Base-by-base conservation (phyloP, 2,329 filamentous ascomycete genomes). In the Parastagonospora nodorum region DNA sequence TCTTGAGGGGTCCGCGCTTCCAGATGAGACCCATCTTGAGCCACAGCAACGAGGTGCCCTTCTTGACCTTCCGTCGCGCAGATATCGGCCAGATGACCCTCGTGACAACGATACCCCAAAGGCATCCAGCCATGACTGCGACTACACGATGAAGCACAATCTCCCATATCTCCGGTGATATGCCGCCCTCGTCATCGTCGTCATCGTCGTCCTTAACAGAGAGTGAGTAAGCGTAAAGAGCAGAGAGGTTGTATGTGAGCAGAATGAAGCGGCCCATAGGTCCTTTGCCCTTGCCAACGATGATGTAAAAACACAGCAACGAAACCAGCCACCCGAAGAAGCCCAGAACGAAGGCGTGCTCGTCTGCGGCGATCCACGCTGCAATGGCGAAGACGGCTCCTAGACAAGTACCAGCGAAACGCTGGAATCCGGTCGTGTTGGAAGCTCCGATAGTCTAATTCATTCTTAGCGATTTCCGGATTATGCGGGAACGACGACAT, bases 21-120 rank as follows among this genome's bases (percentile, higher is more conserved):
- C 94, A 99, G 58, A 97, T 92, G 30, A 99, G 82, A 12, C 92
- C 90, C 86, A 99, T 92, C 51, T 95, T 90, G 6, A 99, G 81
- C 84, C 94, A 97, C 10, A 99, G 79, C n/a, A 96, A 80, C 27
- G 90, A 90, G 9, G 97, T 81, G 1, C 93, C 93, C 64, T 96
- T 88, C 67, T 94, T 91, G 64, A 97, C 87, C 74, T 96, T 96
- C 56, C 83, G 82, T 37, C 94, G 84, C 1, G 92, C 94, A 29
- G 91, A 94, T 55, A 97, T 95, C 8, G 94, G 94, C 90, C 92
- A 97, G 57, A 99, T 87, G 42, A 96, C 68, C 51, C 93, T 84
- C 42, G 92, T 97, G 54, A 97, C 84, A 44, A 97, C 83, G 52
- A 99, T 85, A 31, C 92, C 94, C 92, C 93, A 99, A 12, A 96